phyloP scores from a whole-genome alignment of 805 yeast species.

The Candida vartiovaarae region DNA sequence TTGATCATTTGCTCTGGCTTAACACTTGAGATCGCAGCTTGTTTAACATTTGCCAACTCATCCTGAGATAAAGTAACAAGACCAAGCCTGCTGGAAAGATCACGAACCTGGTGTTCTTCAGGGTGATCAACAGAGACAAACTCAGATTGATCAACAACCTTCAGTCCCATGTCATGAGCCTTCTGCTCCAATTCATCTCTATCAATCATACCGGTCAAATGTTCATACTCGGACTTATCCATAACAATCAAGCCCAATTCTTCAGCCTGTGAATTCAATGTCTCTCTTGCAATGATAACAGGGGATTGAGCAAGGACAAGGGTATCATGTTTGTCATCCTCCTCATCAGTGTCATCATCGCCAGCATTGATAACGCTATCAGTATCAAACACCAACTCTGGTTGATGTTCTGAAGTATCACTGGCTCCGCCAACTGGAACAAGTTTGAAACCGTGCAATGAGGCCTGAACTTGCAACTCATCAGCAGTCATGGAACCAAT shows the following conservation, averaged over 20 bases:
- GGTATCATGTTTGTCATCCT: conserved; percentile 11
- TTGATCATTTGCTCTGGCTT: conserved; percentile 6
- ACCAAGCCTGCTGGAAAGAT: conserved; percentile 16
- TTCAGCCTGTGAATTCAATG: conserved; percentile 8
- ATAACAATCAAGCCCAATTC: conserved; percentile 23
- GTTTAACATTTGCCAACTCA: conserved; percentile 7
- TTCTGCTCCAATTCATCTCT: conserved; percentile 1
- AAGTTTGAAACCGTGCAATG: conserved; percentile 12
- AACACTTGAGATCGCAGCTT: conserved; percentile 2
- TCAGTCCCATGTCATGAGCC: conserved; percentile 16
- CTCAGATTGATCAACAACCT: conserved; percentile 19
- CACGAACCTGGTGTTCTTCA: conserved; percentile 12
- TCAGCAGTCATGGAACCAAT: conserved; percentile 9
- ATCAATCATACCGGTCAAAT: conserved; percentile 4
- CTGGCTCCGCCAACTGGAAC: conserved; percentile 4
- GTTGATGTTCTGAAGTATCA: neutral
- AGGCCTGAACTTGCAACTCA: conserved; percentile 16
- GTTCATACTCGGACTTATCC: conserved; percentile 18
- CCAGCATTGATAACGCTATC: conserved; percentile 10
- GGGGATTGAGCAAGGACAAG: conserved; percentile 4
- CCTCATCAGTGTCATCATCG: conserved; percentile 10
- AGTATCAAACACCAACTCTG: conserved; percentile 1
- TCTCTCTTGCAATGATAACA: neutral
- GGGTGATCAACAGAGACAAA: conserved; percentile 7
- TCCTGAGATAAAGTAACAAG: conserved; percentile 3